Evolutionary conservation across 2,329 filamentous ascomycete species (phyloP), one percentile per base, ranked within the genome.

Genomic region (Pyrenochaeta sp.): DNA sequence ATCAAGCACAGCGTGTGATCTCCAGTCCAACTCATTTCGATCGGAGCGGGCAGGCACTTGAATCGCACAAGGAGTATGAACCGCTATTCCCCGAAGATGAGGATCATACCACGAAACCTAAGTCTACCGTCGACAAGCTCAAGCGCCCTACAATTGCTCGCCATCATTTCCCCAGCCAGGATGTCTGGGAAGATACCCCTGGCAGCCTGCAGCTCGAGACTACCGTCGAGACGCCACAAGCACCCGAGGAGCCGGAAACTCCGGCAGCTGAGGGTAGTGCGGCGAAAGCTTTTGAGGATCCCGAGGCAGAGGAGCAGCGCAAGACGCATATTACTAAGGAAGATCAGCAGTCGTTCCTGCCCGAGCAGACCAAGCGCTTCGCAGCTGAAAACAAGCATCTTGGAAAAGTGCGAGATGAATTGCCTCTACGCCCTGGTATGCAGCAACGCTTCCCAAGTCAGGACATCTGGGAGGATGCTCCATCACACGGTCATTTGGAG

Each of bases 171-270:
- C 94, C 94, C 1, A 96, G 92, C 70, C 88, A 92, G 68, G 94
- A 99, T 68, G 84, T 97, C 27, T 99, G 94, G 94, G 94, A 99
- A 74, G 95, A 99, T 69, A 87, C 90, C 0, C 94, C 95, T 3
- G 88, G 86, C 64, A 96, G 91, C 72, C 79, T 90, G 38, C 85
- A 94, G 62, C 84, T 83, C 35, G 76, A 81, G 22, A 86, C 92
- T 3, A 91, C 89, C 47, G 93, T 97, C 6, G 89, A 87, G 3
- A 94, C 90, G 0, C 91, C 91, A 1, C 88, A 91, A 60, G 64
- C 81, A 21, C 75, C 78, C 0, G 79, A 77, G 46, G 77, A 81
- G 46, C 63, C 74, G 15, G 48, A 58, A 31, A 58, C 60, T 11
- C 50, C 68, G 74, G 64, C 64, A 75, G 49, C 40, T 26, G 55